Base-by-base conservation (phyloP, 1,284 basidiomycete genomes). In the Boletus albobrunnescens region DNA sequence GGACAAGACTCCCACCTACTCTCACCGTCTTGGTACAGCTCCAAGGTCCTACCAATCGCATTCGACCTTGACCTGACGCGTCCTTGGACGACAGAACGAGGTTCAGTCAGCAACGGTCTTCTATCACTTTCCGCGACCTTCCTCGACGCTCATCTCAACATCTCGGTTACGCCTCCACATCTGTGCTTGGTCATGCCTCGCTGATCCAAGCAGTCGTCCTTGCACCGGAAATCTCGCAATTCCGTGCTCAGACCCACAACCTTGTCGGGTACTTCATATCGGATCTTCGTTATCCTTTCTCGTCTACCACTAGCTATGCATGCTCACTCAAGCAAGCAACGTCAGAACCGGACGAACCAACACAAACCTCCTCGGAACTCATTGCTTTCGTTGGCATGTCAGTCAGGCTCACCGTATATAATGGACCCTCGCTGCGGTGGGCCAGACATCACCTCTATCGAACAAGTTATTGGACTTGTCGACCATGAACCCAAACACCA, bases 351-450 rank as follows among this genome's bases (percentile, higher is more conserved):
- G 27, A 12, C n/a, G 3, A 26, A n/a, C 33, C 4, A 4, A 36
- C 6, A 6, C 19, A 1, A 31, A 36, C 39, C 12, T 7, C 41
- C 33, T 32, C 26, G 33, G 19, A 27, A 41, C 12, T 24, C 41
- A 55, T 45, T 41, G 44, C 44, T 22, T 24, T 35, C 5, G 9
- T 22, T 16, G 20, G 27, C 44, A 38, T 44, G 39, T 28, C 37
- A 51, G 35, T 40, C 31, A 27, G 30, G 6, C 26, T 33, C 2
- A 3, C 8, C 17, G 38, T 61, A 58, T 61, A 58, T 47, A 59
- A 54, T 23, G 17, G 26, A 32, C 27, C 13, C 0, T 4, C 6
- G 1, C 19, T 31, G 10, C 13, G 40, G 16, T 26, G 9, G 3
- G 35, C 3, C 6, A 10, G 13, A 0, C 4, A 8, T 37, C 22